Percentiles rank a stretch among this genome's conserved stretches.
phyloP scores from a whole-genome alignment of 169 alveolate species.

The Eimeria maxima region DNA sequence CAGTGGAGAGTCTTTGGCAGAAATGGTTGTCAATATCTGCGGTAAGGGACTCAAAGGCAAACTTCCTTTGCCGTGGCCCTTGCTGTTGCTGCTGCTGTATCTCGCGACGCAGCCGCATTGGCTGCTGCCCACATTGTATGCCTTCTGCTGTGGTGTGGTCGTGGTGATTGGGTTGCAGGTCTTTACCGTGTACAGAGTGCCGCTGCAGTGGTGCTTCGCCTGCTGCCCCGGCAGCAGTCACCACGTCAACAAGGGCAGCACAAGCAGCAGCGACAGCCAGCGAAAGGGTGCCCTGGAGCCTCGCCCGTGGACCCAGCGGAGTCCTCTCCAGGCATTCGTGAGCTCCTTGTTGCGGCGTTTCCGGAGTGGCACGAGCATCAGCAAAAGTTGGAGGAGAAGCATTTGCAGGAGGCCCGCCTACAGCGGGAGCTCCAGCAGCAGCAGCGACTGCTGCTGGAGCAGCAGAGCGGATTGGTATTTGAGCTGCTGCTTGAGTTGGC shows the following conservation, averaged over 20 bases:
- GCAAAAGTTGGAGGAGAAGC: slow-evolving; percentile 2
- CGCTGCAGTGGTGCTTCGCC: slow-evolving; percentile 22
- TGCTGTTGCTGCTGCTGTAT: neutral
- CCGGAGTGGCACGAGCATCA: slow-evolving; percentile 33
- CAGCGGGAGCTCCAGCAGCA: slow-evolving; percentile 1
- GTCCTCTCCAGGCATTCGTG: neutral
- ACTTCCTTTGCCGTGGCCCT: neutral
- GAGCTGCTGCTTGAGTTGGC: slow-evolving; percentile 35
- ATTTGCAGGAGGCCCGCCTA: slow-evolving; percentile 4
- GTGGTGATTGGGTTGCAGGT: neutral
- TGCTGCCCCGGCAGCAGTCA: slow-evolving; percentile 52
- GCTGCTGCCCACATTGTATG: neutral
- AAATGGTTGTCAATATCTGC: slow-evolving; percentile 29
- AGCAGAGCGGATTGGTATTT: slow-evolving; percentile 14
- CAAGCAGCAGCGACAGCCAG: neutral
- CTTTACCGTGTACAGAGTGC: slow-evolving; percentile 40
- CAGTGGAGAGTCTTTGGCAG: slow-evolving; percentile 37
- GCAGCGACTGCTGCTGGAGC: slow-evolving; percentile 59
- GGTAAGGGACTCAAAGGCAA: neutral
- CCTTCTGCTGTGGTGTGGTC: slow-evolving; percentile 5
- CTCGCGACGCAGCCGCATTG: slow-evolving; percentile 8
- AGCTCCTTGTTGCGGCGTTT: slow-evolving; percentile 20
- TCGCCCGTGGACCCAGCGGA: slow-evolving; percentile 5
- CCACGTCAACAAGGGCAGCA: slow-evolving; percentile 15
- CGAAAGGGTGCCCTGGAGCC: slow-evolving; percentile 1